Percentiles rank a stretch among this genome's conserved stretches.
Evolutionary conservation across 441 rosid species (phyloP).

Genomic region (Populus hybrid): DNA sequence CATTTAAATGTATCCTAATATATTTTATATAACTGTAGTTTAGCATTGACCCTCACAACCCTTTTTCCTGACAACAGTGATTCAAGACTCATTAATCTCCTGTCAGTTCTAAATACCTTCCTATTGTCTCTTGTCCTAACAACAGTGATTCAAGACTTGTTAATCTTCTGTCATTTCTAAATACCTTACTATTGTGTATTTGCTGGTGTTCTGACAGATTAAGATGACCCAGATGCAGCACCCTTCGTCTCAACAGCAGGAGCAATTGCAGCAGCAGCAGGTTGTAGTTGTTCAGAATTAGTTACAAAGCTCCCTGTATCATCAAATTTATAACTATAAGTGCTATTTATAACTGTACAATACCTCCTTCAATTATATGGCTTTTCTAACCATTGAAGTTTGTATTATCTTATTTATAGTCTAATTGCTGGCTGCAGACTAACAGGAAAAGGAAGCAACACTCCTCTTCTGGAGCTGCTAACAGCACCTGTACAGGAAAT

Average conservation of each 20-base stretch:
- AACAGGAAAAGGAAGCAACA: conserved; percentile 61
- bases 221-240: conserved; percentile 57
- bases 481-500: conserved; percentile 67
- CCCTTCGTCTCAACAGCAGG: conserved; percentile 58
- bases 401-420: conserved; percentile 11
- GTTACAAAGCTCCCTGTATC: conserved; percentile 11
- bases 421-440: conserved; percentile 35
- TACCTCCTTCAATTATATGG: not conserved
- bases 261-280: conserved; percentile 47
- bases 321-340: conserved; percentile 4
- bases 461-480: conserved; percentile 67
- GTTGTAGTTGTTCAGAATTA: conserved; percentile 21
- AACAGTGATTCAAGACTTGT: conserved; percentile 1
- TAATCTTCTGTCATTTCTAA: conserved; percentile 1
- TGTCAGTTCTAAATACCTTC: not conserved
- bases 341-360: conserved; percentile 9
- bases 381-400: not conserved
- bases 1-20: not conserved
- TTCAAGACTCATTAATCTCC: not conserved
- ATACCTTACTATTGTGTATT: conserved; percentile 14
- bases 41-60: not conserved
- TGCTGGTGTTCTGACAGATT: conserved; percentile 37
- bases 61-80: too few relatives aligned
- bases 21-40: not conserved
- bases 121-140: not conserved